These are phyloP conservation scores for Chlorella vulgaris DNA, from an alignment of 139 green algal genomes.

Conservation along the genomic window DNA sequence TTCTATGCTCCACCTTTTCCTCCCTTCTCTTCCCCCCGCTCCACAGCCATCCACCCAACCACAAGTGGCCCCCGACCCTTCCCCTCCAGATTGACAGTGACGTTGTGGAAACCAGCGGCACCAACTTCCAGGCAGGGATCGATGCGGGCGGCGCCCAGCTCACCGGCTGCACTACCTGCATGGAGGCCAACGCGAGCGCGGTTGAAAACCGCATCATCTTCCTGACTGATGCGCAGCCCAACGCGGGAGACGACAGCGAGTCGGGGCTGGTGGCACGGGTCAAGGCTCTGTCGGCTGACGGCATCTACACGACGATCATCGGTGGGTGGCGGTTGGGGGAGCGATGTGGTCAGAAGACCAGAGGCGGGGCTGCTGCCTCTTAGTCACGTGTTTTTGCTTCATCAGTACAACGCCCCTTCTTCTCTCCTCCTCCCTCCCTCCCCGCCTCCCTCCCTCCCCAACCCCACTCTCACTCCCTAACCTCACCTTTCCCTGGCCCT, in stretches of 20 bases:
- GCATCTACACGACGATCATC: conserved; percentile 38
- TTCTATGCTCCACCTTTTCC: too few relatives aligned
- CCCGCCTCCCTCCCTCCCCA: neutral
- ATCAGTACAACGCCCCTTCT: neutral
- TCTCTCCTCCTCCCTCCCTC: too few relatives aligned
- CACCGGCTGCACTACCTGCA: conserved; percentile 24
- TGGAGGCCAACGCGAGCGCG: conserved; percentile 2
- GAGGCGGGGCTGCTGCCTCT: too few relatives aligned
- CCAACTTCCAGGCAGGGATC: conserved; percentile 28
- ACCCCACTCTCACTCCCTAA: neutral
- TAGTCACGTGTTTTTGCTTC: too few relatives aligned
- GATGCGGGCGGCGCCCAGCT: conserved; percentile 23
- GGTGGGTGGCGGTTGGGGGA: too few relatives aligned
- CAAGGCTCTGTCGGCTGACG: conserved; percentile 25
- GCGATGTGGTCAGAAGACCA: neutral
- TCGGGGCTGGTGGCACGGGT: conserved; percentile 10
- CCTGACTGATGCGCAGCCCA: conserved; percentile 44
- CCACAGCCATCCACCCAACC: too few relatives aligned
- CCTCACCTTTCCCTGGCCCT: neutral
- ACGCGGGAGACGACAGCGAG: conserved; percentile 20
- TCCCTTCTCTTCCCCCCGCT: too few relatives aligned
- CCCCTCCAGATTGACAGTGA: conserved; percentile 8
- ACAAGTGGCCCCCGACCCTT: neutral
- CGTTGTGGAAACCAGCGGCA: conserved; percentile 8
- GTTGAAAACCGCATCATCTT: conserved; percentile 41